Base-by-base conservation (phyloP, 768 basidiomycete genomes). In the Rhizopogon sp. region DNA sequence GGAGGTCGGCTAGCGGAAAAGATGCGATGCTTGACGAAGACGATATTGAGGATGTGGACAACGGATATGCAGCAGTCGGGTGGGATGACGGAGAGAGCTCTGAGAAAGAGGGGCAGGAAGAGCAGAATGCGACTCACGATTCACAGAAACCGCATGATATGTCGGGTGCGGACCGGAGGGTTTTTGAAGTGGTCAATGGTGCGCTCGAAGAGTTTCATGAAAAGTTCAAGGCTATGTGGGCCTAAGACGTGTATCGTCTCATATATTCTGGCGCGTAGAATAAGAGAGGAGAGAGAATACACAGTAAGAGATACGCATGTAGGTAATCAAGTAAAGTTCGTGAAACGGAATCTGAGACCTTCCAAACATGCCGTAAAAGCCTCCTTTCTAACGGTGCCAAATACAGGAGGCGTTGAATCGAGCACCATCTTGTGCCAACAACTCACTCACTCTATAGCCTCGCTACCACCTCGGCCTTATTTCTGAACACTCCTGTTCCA, bases 151-250 rank as follows among this genome's bases (percentile, higher is more conserved):
- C 81, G 0, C 47, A 49, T 4, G 72, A 73, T 39, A 73, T 82
- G 37, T 63, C 66, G 0, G 71, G 77, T 17, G 65, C 58, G 4
- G 84, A 86, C 57, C 83, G 83, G 84, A 72, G 60, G 52, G 77
- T 87, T 1, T 83, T 81, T 43, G 69, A 77, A 52, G 70, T 85
- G 11, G 70, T 84, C 7, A 60, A 70, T 28, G 72, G 57, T 3
- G 72, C 75, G 20, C 70, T 70, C 43, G 63, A 62, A 8, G 80
- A 85, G 58, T 86, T 88, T 53, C 68, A 79, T 8, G 75, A 69
- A 54, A 86, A 86, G 64, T 87, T 79, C 69, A 77, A 67, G 58
- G 79, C 75, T 7, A 87, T 84, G 71, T 85, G 84, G 85, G 84
- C 85, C 0, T 77, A 17, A 58, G 11, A 28, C 16, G 25, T 37